Evolutionary conservation across 2,329 filamentous ascomycete genomes (phyloP), one percentile per base, ranked within the genome.

Genomic region (Allantophomopsis lycopodina): DNA sequence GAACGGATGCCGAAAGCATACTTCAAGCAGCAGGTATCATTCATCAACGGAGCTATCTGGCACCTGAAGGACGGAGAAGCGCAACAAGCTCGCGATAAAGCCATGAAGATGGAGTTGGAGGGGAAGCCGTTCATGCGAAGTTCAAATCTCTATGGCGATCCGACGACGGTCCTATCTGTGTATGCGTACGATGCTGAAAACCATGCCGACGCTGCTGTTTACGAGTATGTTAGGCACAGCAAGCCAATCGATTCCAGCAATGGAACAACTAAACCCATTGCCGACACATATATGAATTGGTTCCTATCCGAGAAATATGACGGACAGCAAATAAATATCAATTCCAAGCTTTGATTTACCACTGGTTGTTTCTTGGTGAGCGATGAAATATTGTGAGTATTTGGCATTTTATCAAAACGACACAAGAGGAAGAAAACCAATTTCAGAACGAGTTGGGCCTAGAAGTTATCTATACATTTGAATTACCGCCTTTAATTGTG

Each of bases 111-210:
- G 2, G 59, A 61, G 45, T 37, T 62, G 21, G 44, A 50, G n/a
- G 58, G 55, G 6, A 53, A 57, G 38, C 53, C 56, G 17, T 51
- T 52, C 6, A 42, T 60, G 33, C 48, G 57, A 17, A 62, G 56
- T 44, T 47, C 55, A 16, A 63, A 63, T 42, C 49, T 63, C n/a
- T 62, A 63, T 42, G 56, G 55, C 0, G 58, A 62, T 44, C 57
- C 60, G 6, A 46, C 46, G 34, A 59, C 53, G 3, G 56, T 60
- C 11, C 44, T 60, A 32, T 55, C 58, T 12, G 52, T 59, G 14
- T 63, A 62, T 45, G 60, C 55, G 2, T 65, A 62, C 46, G 59
- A 64, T 46, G 57, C 50, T n/a, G 57, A 62, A 40, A 46, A 40
- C 15, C 46, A 46, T 40, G 44, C 44, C 5, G 46, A 48, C 21